Conservation (phyloP, 2,329 filamentous ascomycete genomes). For the Xylariaceae sp. region DNA sequence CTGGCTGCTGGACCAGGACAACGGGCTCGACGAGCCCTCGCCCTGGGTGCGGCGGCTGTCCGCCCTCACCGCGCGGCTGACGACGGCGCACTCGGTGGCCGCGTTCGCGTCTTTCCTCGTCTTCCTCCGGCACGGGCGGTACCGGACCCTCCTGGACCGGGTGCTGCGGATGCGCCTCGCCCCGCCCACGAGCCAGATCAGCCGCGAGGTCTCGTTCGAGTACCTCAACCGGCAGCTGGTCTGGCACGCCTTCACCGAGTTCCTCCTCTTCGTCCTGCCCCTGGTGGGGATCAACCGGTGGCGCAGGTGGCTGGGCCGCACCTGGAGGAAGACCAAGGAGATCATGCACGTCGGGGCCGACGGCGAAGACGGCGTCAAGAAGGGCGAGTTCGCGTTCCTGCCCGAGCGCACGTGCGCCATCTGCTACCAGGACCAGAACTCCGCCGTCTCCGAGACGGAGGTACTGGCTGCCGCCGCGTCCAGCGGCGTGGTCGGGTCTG, state of each 20-base stretch:
- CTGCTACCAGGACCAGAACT: slow-evolving; percentile 90
- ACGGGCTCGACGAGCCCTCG: slow-evolving; percentile 60
- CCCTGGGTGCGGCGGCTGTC: slow-evolving; percentile 50
- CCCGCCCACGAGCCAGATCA: slow-evolving; percentile 76
- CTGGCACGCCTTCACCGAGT: slow-evolving; percentile 99
- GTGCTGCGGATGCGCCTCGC: slow-evolving; percentile 76
- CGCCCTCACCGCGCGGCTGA: slow-evolving; percentile 59
- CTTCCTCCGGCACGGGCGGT: slow-evolving; percentile 84
- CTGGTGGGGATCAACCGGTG: slow-evolving; percentile 92
- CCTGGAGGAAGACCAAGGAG: slow-evolving; percentile 74
- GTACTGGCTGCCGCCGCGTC: slow-evolving; percentile 62
- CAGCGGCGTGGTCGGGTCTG: slow-evolving; percentile 76
- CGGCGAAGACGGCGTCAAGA: slow-evolving; percentile 44
- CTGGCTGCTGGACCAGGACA: slow-evolving; percentile 70
- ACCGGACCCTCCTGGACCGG: slow-evolving; percentile 84
- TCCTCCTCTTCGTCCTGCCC: slow-evolving; percentile 92
- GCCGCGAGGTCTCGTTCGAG: slow-evolving; percentile 90
- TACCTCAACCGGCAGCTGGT: slow-evolving; percentile 96
- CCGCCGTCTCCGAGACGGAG: slow-evolving; percentile 66
- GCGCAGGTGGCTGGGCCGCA: slow-evolving; percentile 79
- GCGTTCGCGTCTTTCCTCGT: slow-evolving; percentile 81
- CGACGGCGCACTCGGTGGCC: slow-evolving; percentile 71
- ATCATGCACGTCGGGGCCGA: slow-evolving; percentile 45
- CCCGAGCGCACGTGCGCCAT: slow-evolving; percentile 94
- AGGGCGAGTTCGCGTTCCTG: slow-evolving; percentile 74